Conservation (phyloP, 2,329 filamentous ascomycete species). For the Colletotrichum phormii region DNA sequence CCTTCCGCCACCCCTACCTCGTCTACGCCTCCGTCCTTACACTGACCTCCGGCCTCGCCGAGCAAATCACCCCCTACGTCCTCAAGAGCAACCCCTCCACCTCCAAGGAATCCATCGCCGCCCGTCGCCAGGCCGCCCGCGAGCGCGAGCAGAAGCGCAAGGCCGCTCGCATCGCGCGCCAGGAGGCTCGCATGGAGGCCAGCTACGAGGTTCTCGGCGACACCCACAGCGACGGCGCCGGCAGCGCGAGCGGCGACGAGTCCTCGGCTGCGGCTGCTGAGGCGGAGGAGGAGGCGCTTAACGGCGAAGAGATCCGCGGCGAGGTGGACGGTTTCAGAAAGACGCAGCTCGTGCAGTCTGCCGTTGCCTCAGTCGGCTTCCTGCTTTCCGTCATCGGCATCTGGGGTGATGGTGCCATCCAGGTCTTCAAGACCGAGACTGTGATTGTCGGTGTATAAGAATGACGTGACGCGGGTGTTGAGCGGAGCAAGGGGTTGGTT, state of each 20-base stretch:
- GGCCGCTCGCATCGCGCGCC: slow-evolving; percentile 45
- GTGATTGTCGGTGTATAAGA: slow-evolving; percentile 35
- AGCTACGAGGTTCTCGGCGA: slow-evolving; percentile 78
- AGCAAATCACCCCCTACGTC: slow-evolving; percentile 59
- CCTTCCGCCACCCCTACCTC: slow-evolving; percentile 87
- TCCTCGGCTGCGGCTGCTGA: slow-evolving; percentile 42
- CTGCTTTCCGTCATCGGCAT: slow-evolving; percentile 72
- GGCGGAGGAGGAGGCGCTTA: slow-evolving; percentile 60
- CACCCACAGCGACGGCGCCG: slow-evolving; percentile 57
- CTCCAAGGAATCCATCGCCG: slow-evolving; percentile 41
- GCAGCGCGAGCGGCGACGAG: slow-evolving; percentile 62
- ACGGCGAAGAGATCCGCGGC: slow-evolving; percentile 71
- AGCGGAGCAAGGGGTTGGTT: no score
- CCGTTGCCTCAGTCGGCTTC: slow-evolving; percentile 67
- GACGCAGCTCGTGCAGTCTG: slow-evolving; percentile 66
- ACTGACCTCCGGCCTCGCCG: slow-evolving; percentile 68
- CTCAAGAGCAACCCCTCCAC: slow-evolving; percentile 44
- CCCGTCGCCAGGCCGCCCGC: slow-evolving; percentile 42
- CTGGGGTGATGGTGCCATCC: slow-evolving; percentile 70
- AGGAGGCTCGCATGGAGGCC: slow-evolving; percentile 68
- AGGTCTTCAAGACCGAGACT: slow-evolving; percentile 38
- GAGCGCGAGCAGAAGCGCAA: slow-evolving; percentile 41
- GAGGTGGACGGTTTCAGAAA: slow-evolving; percentile 67
- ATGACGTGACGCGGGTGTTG: neutral
- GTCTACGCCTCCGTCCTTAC: slow-evolving; percentile 84